Base-by-base conservation (phyloP, 148 eudicot genomes). In the Camellia lanceoleosa region DNA sequence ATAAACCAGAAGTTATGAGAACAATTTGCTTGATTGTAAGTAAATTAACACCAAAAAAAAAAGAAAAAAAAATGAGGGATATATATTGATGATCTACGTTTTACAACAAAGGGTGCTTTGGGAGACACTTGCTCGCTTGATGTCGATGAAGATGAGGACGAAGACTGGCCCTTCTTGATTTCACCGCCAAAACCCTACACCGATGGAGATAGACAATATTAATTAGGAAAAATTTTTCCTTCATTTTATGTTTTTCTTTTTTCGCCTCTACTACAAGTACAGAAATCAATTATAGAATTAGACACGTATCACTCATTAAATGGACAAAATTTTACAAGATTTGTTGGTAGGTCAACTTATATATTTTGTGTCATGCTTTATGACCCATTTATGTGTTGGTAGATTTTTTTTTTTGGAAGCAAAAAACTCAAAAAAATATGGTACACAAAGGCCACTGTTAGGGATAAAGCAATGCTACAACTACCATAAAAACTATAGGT, bases 41-140 rank as follows among this genome's bases (percentile, higher is more conserved):
- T 6, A 14, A 47, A 3, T 54, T 20, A 19, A 2, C 16, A 1
- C 13, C 20, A 23, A 5, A n/a, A n/a, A 16, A 9, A 64, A 18
- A 23, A 58, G n/a, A 72, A 47, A 46, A 54, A 7, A 8, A 3
- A 56, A 41, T 23, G 18, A 38, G 2, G 58, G 9, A n/a, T 54
- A 13, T 14, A 51, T 1, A 14, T 47, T n/a, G 15, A 18, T 7
- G 19, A 66, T 80, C 20, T 89, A 93, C 99, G 99, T 89, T 93
- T 93, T 23, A 93, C 94, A 55, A 96, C 97, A 77, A 84, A 93
- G 54, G 95, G 94, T 67, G 89, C 89, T 67, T 84, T 86, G 1
- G 97, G 93, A 64, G 97, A 95, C 68, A 71, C 67, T 4, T 92
- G 92, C 80, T 93, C 97, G 64, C 82, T 87, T 7, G 91, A 87